phyloP scores from a whole-genome alignment of 305 asterid species.

The Euphrasia arctica region DNA sequence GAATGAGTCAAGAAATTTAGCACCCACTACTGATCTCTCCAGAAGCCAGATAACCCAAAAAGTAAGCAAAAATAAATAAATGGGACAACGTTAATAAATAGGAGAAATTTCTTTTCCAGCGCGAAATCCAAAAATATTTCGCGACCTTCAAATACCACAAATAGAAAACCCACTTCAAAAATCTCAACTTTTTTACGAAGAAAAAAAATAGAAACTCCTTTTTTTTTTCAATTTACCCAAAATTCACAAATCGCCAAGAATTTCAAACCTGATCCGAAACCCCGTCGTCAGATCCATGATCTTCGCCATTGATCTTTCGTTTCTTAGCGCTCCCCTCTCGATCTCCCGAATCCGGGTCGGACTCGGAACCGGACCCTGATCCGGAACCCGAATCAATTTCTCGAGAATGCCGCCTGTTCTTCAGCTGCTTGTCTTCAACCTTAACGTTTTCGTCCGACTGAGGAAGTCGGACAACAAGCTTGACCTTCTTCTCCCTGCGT shows the following conservation, averaged over 20 bases:
- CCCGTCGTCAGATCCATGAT: slow-evolving; percentile 70
- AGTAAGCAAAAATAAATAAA: slow-evolving; percentile 7
- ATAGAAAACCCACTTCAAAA: slow-evolving; percentile 32
- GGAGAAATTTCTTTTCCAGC: slow-evolving; percentile 34
- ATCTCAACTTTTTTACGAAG: slow-evolving; percentile 8
- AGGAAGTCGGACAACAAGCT: slow-evolving; percentile 84
- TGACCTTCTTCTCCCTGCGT: slow-evolving; percentile 84
- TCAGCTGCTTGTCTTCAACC: slow-evolving; percentile 25
- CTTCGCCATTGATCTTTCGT: slow-evolving; percentile 49
- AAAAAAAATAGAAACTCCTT: background rate
- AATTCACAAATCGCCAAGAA: slow-evolving; percentile 13
- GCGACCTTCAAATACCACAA: slow-evolving; percentile 39
- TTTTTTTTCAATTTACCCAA: slow-evolving; percentile 18
- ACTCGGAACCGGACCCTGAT: slow-evolving; percentile 31
- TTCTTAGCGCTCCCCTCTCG: slow-evolving; percentile 40
- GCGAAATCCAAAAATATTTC: slow-evolving; percentile 53
- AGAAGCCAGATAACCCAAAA: slow-evolving; percentile 36
- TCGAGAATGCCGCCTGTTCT: slow-evolving; percentile 34
- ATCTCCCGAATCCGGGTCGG: slow-evolving; percentile 49
- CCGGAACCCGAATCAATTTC: slow-evolving; percentile 50
- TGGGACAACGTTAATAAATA: slow-evolving; percentile 25
- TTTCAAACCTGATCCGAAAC: slow-evolving; percentile 50
- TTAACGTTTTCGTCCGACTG: slow-evolving; percentile 36
- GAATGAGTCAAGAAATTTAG: slow-evolving; percentile 55
- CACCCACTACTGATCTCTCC: slow-evolving; percentile 57